Evolutionary conservation across 164 flowering plant species (phyloP).

Genomic region (Amborella trichopoda): DNA sequence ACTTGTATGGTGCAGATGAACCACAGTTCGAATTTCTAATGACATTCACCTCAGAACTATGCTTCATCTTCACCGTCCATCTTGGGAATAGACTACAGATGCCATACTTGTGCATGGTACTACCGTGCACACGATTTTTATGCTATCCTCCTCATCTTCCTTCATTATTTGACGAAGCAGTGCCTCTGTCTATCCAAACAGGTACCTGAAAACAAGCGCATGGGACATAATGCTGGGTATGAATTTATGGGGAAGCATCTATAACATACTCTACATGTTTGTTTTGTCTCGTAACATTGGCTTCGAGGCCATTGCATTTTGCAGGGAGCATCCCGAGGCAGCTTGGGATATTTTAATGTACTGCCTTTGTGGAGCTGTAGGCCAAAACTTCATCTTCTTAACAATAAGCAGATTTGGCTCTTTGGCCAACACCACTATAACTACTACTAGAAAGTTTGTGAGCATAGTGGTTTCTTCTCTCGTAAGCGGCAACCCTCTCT

Average conservation of each 20-base stretch:
- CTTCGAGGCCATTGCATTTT: conserved; percentile 67
- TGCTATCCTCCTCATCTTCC: too few species aligned
- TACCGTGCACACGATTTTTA: too few species aligned
- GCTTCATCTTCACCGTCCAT: too few species aligned
- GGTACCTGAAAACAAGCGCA: conserved; percentile 94
- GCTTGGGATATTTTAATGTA: conserved; percentile 91
- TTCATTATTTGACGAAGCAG: too few species aligned
- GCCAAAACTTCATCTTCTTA: conserved; percentile 94
- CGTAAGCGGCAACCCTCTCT: conserved; percentile 90
- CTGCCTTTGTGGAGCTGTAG: conserved; percentile 95
- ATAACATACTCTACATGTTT: conserved; percentile 90
- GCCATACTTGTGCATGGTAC: too few species aligned
- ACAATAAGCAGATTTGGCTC: conserved; percentile 95
- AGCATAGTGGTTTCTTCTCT: conserved; percentile 94
- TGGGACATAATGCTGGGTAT: conserved; percentile 99
- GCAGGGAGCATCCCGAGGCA: conserved; percentile 89
- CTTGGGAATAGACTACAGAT: too few species aligned
- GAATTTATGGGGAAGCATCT: conserved; percentile 97
- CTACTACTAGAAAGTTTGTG: conserved; percentile 95
- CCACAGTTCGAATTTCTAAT: too few species aligned
- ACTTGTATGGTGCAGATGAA: too few species aligned
- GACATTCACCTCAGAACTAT: too few species aligned
- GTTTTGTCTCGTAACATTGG: conserved; percentile 77
- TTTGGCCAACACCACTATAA: conserved; percentile 91
- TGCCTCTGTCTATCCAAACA: too few species aligned